Evolutionary conservation across 192 early-diverging fungal genomes (phyloP), one percentile per base, ranked within the genome.

Genomic region (Entomortierella lignicola): DNA sequence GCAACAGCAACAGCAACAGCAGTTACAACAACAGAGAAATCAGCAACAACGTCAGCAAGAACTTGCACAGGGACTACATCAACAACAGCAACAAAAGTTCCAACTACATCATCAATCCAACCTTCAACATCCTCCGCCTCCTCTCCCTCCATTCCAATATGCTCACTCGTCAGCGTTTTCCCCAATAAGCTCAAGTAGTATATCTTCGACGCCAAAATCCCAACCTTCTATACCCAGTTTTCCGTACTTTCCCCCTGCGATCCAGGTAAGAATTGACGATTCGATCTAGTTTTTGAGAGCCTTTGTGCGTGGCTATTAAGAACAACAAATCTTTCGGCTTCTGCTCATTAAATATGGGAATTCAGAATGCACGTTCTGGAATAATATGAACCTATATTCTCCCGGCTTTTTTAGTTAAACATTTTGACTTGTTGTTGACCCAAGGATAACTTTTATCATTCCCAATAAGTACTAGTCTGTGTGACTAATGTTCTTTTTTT

Each of bases 161-260:
- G 51, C 41, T 11, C 39, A 25, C 7, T 23, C 51, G 25, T 42
- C 39, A 26, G 12, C 42, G 13, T 26, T 23, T 4, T 26, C 21
- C 2, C 30, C 53, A 2, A 34, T 55, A 1, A 56, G 44, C 44
- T 12, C 8, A 12, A 47, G 20, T 15, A 47, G 44, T 20, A 42
- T 17, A 8, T 62, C 60, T 29, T 13, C 54, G 8, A 23, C 44
- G 44, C 44, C 57, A 18, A 42, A 21, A 23, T 62, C 37, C 30
- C 27, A 26, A 31, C 62, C 55, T 18, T 64, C 61, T 20, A 79
- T 79, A 26, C 75, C 75, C 30, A 69, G 55, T 26, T 79, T 79
- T 55, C 75, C 75, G 7, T 79, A 79, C 15, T 79, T 79, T 60
- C 75, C 75, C 11, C 75, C 75, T 1, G 75, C 75, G 11, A 79